A percentile compares a stretch with the other conserved stretches of the same genome.
Evolutionary conservation across 2,329 filamentous ascomycete genomes (phyloP).

Genomic region (Fusarium solani-melongenae): DNA sequence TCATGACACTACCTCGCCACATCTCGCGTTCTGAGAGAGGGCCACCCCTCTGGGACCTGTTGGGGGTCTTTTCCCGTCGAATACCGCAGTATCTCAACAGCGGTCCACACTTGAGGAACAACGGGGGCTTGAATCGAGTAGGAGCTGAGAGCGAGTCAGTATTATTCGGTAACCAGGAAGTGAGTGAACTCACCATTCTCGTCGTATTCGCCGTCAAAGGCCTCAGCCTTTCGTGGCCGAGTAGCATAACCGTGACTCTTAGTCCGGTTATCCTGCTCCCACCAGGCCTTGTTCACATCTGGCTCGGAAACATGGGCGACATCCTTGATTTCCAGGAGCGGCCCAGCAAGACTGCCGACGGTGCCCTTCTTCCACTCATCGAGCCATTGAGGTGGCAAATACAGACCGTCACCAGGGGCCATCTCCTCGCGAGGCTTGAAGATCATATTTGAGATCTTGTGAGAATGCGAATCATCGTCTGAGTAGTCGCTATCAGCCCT

Average conservation of each 20-base stretch:
- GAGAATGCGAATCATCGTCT: conserved; percentile 46
- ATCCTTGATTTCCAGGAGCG: conserved; percentile 69
- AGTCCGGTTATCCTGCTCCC: conserved; percentile 71
- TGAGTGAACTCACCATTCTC: conserved; percentile 62
- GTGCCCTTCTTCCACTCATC: conserved; percentile 80
- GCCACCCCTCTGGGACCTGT: conserved; percentile 39
- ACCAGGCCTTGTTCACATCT: conserved; percentile 75
- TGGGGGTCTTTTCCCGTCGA: conserved; percentile 67
- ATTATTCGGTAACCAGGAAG: neutral
- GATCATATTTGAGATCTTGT: conserved; percentile 55
- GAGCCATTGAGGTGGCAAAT: conserved; percentile 69
- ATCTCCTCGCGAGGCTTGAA: conserved; percentile 56
- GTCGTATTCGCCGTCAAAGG: conserved; percentile 76
- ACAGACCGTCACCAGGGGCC: conserved; percentile 64
- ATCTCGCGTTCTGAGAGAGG: conserved; percentile 72
- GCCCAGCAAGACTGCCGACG: conserved; percentile 68
- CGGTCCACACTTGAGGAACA: conserved; percentile 92
- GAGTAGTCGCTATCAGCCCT: conserved; percentile 47
- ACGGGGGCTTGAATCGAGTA: conserved; percentile 82
- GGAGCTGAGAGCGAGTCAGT: conserved; percentile 54
- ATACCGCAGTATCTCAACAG: conserved; percentile 91
- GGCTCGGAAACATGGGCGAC: conserved; percentile 48
- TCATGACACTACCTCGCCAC: conserved; percentile 95
- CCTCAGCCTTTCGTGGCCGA: conserved; percentile 67
- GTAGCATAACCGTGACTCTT: conserved; percentile 59